Base-by-base conservation (phyloP, 1,284 basidiomycete species). In the Amylostereum areolatum region DNA sequence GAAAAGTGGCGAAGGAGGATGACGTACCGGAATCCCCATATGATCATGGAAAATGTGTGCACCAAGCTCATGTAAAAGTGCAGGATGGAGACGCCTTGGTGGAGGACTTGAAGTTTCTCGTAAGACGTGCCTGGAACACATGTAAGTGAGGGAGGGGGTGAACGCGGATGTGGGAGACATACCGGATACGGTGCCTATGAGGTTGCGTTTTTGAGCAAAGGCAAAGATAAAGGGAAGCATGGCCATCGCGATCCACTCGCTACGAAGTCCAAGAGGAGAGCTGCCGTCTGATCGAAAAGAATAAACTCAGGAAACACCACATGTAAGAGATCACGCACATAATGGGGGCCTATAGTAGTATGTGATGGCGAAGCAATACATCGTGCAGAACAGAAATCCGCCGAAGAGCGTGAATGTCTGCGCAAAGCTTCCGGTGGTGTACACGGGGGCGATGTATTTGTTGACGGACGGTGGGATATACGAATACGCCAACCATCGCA, bases 61-160 rank as follows among this genome's bases (percentile, higher is more conserved):
- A 43, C 41, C 7, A 43, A 28, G 41, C 41, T 43, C 41, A 43
- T 43, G 41, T 43, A 43, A 29, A 43, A 43, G 3, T 43, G 41
- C 5, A 43, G 25, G 25, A 24, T 28, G 4, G 41, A 12, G 6
- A 43, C 41, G 9, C 41, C 41, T 28, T 43, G 41, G 25, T 43
- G 41, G 7, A 43, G 41, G 7, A 43, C 41, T 27, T 43, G 41
- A 7, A 43, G 27, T 28, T 43, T 43, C 41, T 43, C 25, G n/a
- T 43, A 43, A 7, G 41, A 10, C 10, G 41, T 43, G 30, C 41
- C 41, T 43, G 25, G n/a, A 28, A 25, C 28, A 8, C 39, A 41
- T 18, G 39, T 41, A 24, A 41, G 39, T 41, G 9, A 25, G 25
- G 18, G 39, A 25, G 24, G 8, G 39, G 25, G 39, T 9, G 11